A percentile compares a stretch with the other conserved stretches of the same genome.
phyloP scores from a whole-genome alignment of 73 alveolate genomes.

The Tetrahymena malaccensis region DNA sequence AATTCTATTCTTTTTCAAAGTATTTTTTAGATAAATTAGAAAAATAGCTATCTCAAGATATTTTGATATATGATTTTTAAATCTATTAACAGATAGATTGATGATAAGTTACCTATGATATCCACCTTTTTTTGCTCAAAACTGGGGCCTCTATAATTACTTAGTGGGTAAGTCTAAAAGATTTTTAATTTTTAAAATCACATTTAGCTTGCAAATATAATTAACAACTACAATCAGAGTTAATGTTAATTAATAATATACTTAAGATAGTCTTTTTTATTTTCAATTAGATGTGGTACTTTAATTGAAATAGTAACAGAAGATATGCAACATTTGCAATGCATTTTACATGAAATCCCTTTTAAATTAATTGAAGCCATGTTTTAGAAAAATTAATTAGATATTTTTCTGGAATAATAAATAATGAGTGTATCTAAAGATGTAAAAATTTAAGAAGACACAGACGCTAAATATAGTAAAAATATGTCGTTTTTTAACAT shows the following conservation, averaged over 20 bases:
- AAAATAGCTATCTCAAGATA: too few species aligned
- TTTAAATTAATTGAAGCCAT: neutral
- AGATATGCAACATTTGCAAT: neutral
- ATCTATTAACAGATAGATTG: neutral
- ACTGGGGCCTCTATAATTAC: neutral
- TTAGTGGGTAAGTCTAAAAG: neutral
- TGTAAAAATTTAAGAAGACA: neutral
- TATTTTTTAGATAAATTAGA: too few species aligned
- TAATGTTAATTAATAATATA: too few species aligned
- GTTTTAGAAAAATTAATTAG: neutral
- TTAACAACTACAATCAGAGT: neutral
- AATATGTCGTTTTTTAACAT: neutral
- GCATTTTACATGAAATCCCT: neutral
- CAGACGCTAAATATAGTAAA: too few species aligned
- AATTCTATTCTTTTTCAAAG: neutral
- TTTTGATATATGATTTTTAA: too few species aligned
- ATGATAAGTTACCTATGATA: neutral
- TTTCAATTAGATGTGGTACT: neutral
- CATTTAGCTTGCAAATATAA: neutral
- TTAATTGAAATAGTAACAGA: neutral
- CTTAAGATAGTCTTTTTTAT: neutral
- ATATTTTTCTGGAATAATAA: neutral
- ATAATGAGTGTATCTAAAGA: neutral
- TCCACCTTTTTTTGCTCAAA: neutral
- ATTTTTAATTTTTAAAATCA: too few species aligned